phyloP scores from a whole-genome alignment of 2,329 filamentous ascomycete species.

The Trichoderma sp. region DNA sequence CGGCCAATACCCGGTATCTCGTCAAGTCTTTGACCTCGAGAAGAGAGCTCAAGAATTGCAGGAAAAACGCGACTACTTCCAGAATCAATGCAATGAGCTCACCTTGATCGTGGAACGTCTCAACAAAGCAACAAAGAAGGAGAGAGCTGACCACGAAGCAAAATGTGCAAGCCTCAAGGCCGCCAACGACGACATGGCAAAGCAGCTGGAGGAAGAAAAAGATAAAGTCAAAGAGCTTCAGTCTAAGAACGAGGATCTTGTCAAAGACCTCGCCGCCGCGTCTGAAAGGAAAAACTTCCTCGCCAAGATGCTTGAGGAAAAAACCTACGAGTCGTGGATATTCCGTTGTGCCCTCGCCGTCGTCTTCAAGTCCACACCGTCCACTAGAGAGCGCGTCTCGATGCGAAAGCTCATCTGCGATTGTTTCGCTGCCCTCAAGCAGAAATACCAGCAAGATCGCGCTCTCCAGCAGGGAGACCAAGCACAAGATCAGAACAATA shows the following conservation, averaged over 20 bases:
- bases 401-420: neutral
- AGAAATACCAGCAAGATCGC: neutral
- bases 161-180: neutral
- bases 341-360: constrained; percentile 9
- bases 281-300: neutral
- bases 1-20: neutral
- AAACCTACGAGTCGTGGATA: neutral
- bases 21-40: neutral
- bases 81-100: neutral
- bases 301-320: neutral
- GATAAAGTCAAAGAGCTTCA: neutral
- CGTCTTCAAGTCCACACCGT: neutral
- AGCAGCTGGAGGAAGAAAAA: neutral
- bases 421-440: neutral
- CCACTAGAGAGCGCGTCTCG: neutral
- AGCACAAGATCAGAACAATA: neutral
- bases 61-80: neutral
- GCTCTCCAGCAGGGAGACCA: neutral
- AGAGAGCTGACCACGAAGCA: neutral
- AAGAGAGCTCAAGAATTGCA: neutral
- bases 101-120: neutral
- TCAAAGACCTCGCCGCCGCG: neutral
- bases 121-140: neutral
- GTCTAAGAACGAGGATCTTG: neutral
- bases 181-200: too few species aligned